Evolutionary conservation across 2,329 filamentous ascomycete genomes (phyloP).

Genomic region (Penicillium hesseltinei): DNA sequence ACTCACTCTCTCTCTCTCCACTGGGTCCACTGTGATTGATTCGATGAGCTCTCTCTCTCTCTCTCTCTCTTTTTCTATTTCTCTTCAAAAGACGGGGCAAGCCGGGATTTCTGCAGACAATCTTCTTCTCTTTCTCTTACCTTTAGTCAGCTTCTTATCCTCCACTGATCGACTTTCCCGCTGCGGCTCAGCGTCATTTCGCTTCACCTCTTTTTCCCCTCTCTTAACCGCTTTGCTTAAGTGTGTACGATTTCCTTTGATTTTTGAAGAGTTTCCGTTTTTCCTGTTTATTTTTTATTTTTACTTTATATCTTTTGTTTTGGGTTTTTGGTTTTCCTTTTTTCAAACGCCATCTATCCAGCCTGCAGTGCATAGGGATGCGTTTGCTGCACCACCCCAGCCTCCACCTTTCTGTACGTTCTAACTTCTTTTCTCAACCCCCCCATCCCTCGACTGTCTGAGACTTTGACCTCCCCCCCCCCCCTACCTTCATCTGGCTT

Average conservation of each 20-base stretch:
- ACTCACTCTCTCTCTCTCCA: background rate
- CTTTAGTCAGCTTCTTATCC: conserved; percentile 24
- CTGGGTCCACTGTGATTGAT: conserved; percentile 13
- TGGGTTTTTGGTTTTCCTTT: conserved; percentile 7
- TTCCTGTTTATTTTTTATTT: conserved; percentile 14
- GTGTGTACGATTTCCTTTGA: conserved; percentile 8
- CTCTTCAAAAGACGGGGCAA: conserved; percentile 21
- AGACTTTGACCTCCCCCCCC: conserved; percentile 27
- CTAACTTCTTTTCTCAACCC: conserved; percentile 7
- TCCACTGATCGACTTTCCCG: conserved; percentile 28
- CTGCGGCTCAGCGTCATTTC: conserved; percentile 28
- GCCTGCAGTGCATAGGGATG: conserved; percentile 23
- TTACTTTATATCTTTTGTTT: background rate
- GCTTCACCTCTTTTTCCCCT: conserved; percentile 10
- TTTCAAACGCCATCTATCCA: conserved; percentile 18
- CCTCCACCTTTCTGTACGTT: conserved; percentile 20
- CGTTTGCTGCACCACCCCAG: conserved; percentile 29
- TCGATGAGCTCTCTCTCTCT: conserved; percentile 24
- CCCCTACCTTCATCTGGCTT: conserved; percentile 26
- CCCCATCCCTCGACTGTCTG: conserved; percentile 12
- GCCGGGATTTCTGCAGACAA: conserved; percentile 17
- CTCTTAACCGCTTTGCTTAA: conserved; percentile 6
- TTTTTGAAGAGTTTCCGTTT: conserved; percentile 10
- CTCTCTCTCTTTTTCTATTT: conserved; percentile 28
- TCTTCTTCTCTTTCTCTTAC: conserved; percentile 16